These are phyloP conservation scores for Gnaphalium uliginosum DNA, from an alignment of 129 eudicot species.

Conservation along the genomic window DNA sequence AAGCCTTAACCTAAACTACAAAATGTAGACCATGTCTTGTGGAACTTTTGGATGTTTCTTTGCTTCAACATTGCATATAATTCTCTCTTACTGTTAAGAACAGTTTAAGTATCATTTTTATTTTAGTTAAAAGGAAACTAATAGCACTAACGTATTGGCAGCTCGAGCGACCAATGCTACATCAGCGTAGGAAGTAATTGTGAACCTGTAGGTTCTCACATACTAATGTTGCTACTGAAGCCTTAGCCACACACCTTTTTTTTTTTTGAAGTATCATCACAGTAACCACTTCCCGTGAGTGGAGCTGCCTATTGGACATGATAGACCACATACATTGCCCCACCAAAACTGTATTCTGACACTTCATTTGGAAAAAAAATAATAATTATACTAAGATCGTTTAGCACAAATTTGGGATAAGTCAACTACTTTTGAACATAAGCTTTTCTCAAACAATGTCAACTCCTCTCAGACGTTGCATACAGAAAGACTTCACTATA, in stretches of 20 bases:
- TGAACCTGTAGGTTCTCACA: neutral
- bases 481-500: neutral
- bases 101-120: neutral
- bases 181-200: neutral
- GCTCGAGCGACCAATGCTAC: slow-evolving; percentile 11
- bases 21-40: neutral
- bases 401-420: neutral
- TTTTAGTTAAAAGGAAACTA: slow-evolving; percentile 2
- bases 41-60: neutral
- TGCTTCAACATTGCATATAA: neutral
- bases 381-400: neutral
- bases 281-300: neutral
- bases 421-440: neutral
- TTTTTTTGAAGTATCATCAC: no score
- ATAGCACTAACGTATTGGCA: neutral
- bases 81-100: neutral
- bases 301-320: no score
- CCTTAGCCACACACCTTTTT: neutral
- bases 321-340: no score
- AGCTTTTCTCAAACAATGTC: neutral
- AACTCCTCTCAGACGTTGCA: neutral
- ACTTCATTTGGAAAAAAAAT: neutral
- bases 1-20: neutral
- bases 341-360: neutral
- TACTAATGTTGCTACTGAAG: neutral